Base-by-base conservation (phyloP, 73 alveolate genomes). In the Paramecium octaurelia region DNA sequence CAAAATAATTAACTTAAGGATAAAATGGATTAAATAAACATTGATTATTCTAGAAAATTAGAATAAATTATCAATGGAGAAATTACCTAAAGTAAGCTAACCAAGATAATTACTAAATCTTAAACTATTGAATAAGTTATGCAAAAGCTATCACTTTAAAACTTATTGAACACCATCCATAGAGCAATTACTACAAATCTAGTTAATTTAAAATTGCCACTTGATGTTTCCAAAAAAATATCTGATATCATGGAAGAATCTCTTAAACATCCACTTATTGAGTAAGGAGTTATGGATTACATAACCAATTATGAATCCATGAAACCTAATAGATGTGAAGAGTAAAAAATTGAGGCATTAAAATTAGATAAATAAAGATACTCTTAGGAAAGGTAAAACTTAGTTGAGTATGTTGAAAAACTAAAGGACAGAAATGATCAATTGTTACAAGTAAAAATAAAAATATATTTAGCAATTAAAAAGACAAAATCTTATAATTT, bases 271-370 rank as follows among this genome's bases (percentile, higher is more conserved):
- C 91, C 91, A 8, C 46, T 24, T 21, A 46, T 80, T 14, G 75
- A 80, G n/a, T 14, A 80, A 40, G 91, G 76, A 10, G 46, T 80
- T 1, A 80, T 40, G 73, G 91, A 80, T 40, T 80, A 44, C 8
- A 44, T 80, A 10, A 80, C 46, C 8, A 9, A 80, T 23, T 75
- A 75, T 36, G 88, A 75, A 75, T 42, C 34, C 6, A 7, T 75
- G 88, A 75, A 75, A 34, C 60, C 58, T 20, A 75, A 42, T 75
- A 75, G 40, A 75, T 16, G 40, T 75, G 88, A 75, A n/a, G 88
- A 75, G 16, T 20, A 75, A 20, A 75, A 75, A 42, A 75, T 75
- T n/a, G 88, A 75, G 23, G 88, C 88, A 4, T 42, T 75, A 42
- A 75, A 75, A 20, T 16, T 75, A 9, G 88, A 75, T 38, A 75